Conservation (phyloP, 805 yeast species). For the Metschnikowia santaceciliae region DNA sequence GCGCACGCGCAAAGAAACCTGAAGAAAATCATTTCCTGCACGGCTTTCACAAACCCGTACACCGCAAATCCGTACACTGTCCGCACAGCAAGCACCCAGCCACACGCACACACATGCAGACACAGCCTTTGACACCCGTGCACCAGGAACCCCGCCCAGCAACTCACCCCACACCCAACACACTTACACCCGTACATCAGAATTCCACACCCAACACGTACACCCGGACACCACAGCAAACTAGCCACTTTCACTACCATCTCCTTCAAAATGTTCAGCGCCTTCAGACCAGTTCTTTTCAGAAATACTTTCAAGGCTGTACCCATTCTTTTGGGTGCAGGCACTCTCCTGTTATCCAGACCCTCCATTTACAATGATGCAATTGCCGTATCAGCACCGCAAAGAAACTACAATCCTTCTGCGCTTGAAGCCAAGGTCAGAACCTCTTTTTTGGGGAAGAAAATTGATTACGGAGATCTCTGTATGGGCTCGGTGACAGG, state of each 20-base stretch:
- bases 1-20: neutral
- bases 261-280: conserved; percentile 11
- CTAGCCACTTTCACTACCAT: neutral
- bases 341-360: conserved; percentile 10
- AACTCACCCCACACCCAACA: neutral
- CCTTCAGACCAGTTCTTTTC: conserved; percentile 13
- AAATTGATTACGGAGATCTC: conserved; percentile 56
- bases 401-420: conserved; percentile 10
- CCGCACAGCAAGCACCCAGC: neutral
- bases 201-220: neutral
- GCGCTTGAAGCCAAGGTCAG: conserved; percentile 9
- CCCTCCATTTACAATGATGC: conserved; percentile 13
- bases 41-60: neutral
- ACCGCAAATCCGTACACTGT: neutral
- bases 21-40: neutral
- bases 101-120: neutral
- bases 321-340: conserved; percentile 15
- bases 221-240: neutral
- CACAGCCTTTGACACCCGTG: neutral
- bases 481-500: conserved; percentile 64
- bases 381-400: conserved; percentile 13
- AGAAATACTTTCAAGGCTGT: conserved; percentile 11
- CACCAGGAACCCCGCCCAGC: neutral
- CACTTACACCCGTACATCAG: neutral
- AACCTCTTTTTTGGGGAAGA: conserved; percentile 35